Evolutionary conservation across 768 basidiomycete genomes (phyloP).

Genomic region (Crassisporium funariophilum): DNA sequence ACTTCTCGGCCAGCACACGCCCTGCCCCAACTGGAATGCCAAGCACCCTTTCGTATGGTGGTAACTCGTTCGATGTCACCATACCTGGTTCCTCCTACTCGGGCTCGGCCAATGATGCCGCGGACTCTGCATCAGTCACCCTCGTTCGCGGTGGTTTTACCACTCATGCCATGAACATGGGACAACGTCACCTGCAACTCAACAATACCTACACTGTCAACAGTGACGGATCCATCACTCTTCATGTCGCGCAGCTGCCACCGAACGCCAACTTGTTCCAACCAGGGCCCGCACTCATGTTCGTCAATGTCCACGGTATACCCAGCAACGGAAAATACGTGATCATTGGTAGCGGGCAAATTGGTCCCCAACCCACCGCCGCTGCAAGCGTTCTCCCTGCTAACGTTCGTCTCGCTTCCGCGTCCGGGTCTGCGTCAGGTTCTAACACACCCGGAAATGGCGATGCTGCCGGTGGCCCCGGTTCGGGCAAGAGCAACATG

Average conservation of each 20-base stretch:
- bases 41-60: constrained; percentile 80
- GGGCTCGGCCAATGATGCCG: constrained; percentile 67
- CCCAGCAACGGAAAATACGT: constrained; percentile 80
- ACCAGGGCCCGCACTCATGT: constrained; percentile 86
- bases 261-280: constrained; percentile 86
- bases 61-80: constrained; percentile 73
- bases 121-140: constrained; percentile 73
- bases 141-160: constrained; percentile 85
- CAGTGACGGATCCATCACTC: constrained; percentile 69
- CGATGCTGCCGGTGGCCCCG: constrained; percentile 7
- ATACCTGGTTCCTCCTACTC: constrained; percentile 68
- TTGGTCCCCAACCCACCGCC: constrained; percentile 68
- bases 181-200: constrained; percentile 78
- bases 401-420: constrained; percentile 42
- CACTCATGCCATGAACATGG: constrained; percentile 89
- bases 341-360: constrained; percentile 75
- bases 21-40: constrained; percentile 76
- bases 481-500: constrained; percentile 23
- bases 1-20: constrained; percentile 70
- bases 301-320: constrained; percentile 81
- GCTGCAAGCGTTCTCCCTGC: constrained; percentile 48
- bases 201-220: constrained; percentile 86
- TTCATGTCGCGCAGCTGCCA: constrained; percentile 82
- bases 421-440: constrained; percentile 10
- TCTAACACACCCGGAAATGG: constrained; percentile 10